Evolutionary conservation across 495 filamentous ascomycete species (phyloP), one percentile per base, ranked within the genome.

Genomic region (Stereocaulon alpinum): DNA sequence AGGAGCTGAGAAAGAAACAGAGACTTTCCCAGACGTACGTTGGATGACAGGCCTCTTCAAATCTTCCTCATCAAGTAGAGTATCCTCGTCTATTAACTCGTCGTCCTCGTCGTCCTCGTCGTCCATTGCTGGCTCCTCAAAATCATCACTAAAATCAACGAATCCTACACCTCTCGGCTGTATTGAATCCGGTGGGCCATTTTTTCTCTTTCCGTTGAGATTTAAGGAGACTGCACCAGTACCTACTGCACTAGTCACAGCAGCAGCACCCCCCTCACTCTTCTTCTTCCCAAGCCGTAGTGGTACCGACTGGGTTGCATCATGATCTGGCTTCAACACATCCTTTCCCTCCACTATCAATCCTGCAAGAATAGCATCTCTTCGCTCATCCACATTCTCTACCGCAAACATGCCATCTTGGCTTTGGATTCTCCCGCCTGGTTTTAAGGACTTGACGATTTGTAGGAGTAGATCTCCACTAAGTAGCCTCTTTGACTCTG

Each of bases 11-110:
- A 50, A 20, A 18, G 55, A 15, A 42, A 44, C 2, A n/a, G 44
- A 41, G 56, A 18, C 6, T 52, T 43, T 56, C 29, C 34, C 5
- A 22, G 58, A 80, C 87, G 72, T 77, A 95, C 90, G 89, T 62
- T 86, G 84, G 57, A 84, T 77, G 37, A 91, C 77, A 9, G 86
- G 85, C 64, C 80, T 74, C 44, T 79, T 81, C 62, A 91, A 70
- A 67, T 96, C 89, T 44, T 90, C 89, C 55, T 89, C 91, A 3
- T 84, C 85, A 42, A 98, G 74, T 7, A 98, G 77, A 10, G 81
- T 81, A 67, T 96, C 86, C 72, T 96, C 93, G 69, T 97, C 89
- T 64, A 98, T 90, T 42, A 96, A 71, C 48, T 92, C 90, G 61
- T 89, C 86, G 56, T 89, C 85, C 48, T 92, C 90, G 61, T 89